phyloP scores from a whole-genome alignment of 2,329 filamentous ascomycete species.

The Albophoma yamanashiensis region DNA sequence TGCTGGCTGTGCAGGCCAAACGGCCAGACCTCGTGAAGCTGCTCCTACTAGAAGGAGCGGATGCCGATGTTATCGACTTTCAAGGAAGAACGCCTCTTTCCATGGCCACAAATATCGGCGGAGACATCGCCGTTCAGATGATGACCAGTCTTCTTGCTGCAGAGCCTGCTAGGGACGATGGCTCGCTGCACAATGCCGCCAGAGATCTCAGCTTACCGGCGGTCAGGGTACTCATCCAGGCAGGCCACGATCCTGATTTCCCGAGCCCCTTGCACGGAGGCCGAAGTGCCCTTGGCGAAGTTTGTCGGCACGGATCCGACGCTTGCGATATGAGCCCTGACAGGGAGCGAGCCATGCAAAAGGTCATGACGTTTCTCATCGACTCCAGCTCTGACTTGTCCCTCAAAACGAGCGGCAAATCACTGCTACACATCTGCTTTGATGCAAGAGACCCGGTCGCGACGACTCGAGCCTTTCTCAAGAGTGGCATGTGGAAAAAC shows the following conservation, averaged over 20 bases:
- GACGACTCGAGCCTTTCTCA: constrained; percentile 47
- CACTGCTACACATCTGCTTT: constrained; percentile 48
- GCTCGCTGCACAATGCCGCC: constrained; percentile 55
- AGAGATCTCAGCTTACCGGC: constrained; percentile 45
- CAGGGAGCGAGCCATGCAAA: constrained; percentile 43
- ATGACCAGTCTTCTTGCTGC: constrained; percentile 44
- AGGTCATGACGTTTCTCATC: constrained; percentile 45
- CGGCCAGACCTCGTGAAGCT: constrained; percentile 46
- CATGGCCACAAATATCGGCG: constrained; percentile 45
- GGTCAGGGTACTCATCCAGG: constrained; percentile 44
- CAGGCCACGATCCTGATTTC: constrained; percentile 54
- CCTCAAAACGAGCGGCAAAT: constrained; percentile 46
- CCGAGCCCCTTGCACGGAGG: constrained; percentile 52
- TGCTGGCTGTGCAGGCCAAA: constrained; percentile 45
- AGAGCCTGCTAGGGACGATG: constrained; percentile 49
- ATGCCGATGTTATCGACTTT: constrained; percentile 47
- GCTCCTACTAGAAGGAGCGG: constrained; percentile 47
- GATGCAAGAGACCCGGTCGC: constrained; percentile 43
- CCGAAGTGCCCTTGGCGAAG: constrained; percentile 51
- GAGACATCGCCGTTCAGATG: constrained; percentile 41
- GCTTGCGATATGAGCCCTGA: constrained; percentile 30
- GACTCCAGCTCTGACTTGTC: constrained; percentile 45
- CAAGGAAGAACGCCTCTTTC: constrained; percentile 48
- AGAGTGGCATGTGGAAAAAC: constrained; percentile 53
- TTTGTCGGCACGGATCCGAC: constrained; percentile 46